Percentiles rank a stretch among this genome's conserved stretches.
Conservation (phyloP, 306 rosid genomes). For the Lathyrus oleraceus region DNA sequence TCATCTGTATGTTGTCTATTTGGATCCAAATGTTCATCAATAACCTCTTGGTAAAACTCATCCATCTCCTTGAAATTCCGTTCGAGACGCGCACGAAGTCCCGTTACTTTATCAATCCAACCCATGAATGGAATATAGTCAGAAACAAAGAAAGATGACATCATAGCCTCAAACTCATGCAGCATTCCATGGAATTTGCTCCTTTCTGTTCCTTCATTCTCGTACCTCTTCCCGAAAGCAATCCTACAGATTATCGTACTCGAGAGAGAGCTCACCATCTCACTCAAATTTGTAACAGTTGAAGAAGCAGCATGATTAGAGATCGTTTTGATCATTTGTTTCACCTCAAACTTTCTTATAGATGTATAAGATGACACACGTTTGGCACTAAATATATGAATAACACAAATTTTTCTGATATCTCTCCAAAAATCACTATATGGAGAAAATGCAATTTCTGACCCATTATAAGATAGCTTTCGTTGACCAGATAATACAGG, state of each 20-base stretch:
- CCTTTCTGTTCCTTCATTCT: neutral
- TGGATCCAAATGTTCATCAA: constrained; percentile 20
- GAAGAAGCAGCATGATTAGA: neutral
- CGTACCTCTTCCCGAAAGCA: constrained; percentile 20
- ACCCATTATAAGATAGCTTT: constrained; percentile 37
- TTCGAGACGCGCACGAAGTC: neutral
- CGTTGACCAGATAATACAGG: neutral
- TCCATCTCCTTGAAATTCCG: constrained; percentile 23
- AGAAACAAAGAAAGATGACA: neutral
- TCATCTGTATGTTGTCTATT: neutral
- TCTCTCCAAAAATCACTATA: neutral
- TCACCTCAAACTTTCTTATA: constrained; percentile 20
- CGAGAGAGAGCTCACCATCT: neutral
- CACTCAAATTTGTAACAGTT: constrained; percentile 14
- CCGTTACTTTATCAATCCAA: constrained; percentile 30
- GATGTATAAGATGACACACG: too few relatives aligned
- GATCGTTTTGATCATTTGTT: constrained; percentile 5
- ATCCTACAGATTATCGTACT: constrained; percentile 12
- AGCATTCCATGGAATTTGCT: neutral
- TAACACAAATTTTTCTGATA: neutral
- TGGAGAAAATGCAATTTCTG: constrained; percentile 37
- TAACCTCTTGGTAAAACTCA: constrained; percentile 33
- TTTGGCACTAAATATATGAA: neutral
- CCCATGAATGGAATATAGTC: constrained; percentile 5
- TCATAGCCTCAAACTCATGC: too few relatives aligned